Percentiles rank a stretch among this genome's conserved stretches.
Evolutionary conservation across 2,329 filamentous ascomycete genomes (phyloP).

Genomic region (Colletotrichum tabaci): DNA sequence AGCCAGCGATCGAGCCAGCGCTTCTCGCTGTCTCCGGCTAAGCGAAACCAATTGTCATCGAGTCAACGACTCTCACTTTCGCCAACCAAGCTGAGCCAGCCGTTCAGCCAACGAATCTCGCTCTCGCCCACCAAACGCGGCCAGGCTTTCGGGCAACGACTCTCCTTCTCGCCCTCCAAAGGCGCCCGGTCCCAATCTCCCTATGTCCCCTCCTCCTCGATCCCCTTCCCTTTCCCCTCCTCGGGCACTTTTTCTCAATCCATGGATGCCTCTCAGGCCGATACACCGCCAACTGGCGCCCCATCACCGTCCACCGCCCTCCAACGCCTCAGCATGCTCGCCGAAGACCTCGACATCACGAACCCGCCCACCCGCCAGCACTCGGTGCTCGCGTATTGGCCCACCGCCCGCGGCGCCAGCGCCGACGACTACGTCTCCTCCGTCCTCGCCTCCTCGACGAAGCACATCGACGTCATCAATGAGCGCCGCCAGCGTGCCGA

Average conservation of each 20-base stretch:
- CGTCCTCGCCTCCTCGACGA: constrained; percentile 53
- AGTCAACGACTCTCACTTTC: constrained; percentile 29
- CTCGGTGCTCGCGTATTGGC: constrained; percentile 57
- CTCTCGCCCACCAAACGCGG: constrained; percentile 31
- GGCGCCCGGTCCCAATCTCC: constrained; percentile 11
- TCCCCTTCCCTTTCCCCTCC: constrained; percentile 16
- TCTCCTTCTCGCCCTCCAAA: constrained; percentile 29
- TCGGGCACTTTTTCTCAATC: constrained; percentile 23
- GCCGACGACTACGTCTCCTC: constrained; percentile 57
- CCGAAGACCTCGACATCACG: constrained; percentile 20
- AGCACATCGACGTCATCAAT: constrained; percentile 53
- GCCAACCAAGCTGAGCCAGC: constrained; percentile 29
- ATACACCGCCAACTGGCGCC: neutral
- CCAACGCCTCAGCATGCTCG: constrained; percentile 42
- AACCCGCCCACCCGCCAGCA: constrained; percentile 34
- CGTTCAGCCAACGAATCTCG: constrained; percentile 16
- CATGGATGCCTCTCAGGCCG: neutral
- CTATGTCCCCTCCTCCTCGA: constrained; percentile 12
- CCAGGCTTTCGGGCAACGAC: constrained; percentile 13
- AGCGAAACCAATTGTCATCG: constrained; percentile 18
- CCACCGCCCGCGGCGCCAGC: constrained; percentile 53
- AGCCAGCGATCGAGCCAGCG: constrained; percentile 31
- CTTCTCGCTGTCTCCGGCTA: constrained; percentile 24
- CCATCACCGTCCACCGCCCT: constrained; percentile 26
- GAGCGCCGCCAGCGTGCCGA: constrained; percentile 53